Percentiles rank a stretch among this genome's conserved stretches.
Conservation (phyloP, 352 stramenopile genomes). For the Globisporangium mamillatum region DNA sequence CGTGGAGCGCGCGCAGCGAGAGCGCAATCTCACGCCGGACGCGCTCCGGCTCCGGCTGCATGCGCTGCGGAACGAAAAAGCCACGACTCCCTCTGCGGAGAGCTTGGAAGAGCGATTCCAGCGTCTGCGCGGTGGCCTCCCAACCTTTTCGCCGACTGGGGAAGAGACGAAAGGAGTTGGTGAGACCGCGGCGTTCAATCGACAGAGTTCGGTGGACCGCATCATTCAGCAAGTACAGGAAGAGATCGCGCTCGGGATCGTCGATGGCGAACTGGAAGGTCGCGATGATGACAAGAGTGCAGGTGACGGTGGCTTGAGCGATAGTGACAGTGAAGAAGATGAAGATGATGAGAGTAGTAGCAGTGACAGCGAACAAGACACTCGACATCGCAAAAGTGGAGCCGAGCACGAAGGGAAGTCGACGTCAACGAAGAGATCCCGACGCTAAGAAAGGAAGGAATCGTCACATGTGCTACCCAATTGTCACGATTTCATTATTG, state of each 20-base stretch:
- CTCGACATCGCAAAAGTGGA: background rate
- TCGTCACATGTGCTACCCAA: background rate
- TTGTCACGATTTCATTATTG: background rate
- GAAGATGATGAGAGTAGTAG: background rate
- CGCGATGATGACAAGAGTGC: conserved; percentile 18
- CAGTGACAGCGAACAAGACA: background rate
- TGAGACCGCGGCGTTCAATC: background rate
- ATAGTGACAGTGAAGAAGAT: conserved; percentile 14
- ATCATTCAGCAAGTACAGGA: conserved; percentile 65
- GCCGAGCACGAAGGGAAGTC: background rate
- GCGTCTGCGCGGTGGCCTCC: conserved; percentile 23
- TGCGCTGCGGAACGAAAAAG: conserved; percentile 42
- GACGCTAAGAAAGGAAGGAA: background rate
- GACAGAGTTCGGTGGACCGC: conserved; percentile 29
- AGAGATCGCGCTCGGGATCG: conserved; percentile 52
- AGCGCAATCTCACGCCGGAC: conserved; percentile 12
- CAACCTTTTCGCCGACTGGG: background rate
- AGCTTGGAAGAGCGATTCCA: conserved; percentile 41
- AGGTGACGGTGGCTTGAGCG: conserved; percentile 7
- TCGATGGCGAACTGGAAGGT: conserved; percentile 30
- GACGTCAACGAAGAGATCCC: background rate
- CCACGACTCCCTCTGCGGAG: conserved; percentile 19
- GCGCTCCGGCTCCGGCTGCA: conserved; percentile 42
- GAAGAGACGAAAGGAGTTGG: background rate
- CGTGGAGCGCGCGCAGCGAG: conserved; percentile 5